Evolutionary conservation across 768 basidiomycete species (phyloP), one percentile per base, ranked within the genome.

Genomic region (Galerina sulciceps): DNA sequence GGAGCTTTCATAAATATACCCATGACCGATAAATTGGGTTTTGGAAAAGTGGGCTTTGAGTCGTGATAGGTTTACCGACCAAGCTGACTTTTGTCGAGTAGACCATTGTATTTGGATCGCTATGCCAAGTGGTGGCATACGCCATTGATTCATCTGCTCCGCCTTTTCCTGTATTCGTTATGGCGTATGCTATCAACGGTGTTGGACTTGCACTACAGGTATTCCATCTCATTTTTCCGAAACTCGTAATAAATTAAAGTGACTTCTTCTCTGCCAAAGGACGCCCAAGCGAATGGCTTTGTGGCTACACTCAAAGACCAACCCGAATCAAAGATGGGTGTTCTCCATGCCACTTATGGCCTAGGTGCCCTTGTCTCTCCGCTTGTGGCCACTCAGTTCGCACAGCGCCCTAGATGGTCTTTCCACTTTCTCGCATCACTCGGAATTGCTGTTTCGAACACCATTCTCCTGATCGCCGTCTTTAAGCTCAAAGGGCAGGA

Each of bases 361-460:
- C 73, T 81, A 0, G 90, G 90, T 1, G 89, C 89, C 2, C 74
- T 91, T 10, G 76, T 76, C 8, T 71, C 93, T 0, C 94, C 94
- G 2, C 79, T 96, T 15, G 85, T 89, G 0, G 82, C 93, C 0
- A 96, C 94, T 0, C 90, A 93, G 57, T 95, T 96, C 62, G 79
- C 90, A 0, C 83, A 85, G 55, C 65, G 84, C 20, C 70, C 62
- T 0, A 80, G 75, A 35, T 94, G 93, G 93, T 90, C 87, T 0
- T 88, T 90, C 69, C 89, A 94, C 69, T 95, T 87, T 66, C 78
- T 94, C 9, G 75, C 75, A 1, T 91, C 91, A 0, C 72, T 94
- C 0, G 88, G 85, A 1, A 62, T 95, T n/a, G 85, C 90, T 0
- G 54, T 85, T 14, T 61, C 76, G 41, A 93, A 90, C 61, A 76